Evolutionary conservation across 2,329 filamentous ascomycete species (phyloP).

Genomic region (Orbilia ellipsospora): DNA sequence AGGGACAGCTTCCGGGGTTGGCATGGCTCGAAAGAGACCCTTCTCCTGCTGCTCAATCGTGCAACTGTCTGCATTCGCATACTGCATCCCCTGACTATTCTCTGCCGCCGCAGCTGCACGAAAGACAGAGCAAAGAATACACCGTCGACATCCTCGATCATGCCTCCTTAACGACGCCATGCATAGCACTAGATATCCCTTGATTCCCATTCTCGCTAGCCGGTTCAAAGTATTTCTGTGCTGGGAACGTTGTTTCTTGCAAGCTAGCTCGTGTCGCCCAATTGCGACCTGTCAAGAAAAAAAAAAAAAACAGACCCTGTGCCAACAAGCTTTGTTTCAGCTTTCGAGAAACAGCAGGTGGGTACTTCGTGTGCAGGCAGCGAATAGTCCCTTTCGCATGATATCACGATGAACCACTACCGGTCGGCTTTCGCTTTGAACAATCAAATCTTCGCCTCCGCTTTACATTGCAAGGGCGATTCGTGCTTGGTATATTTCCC

Average conservation of each 20-base stretch:
- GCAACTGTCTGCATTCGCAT: too few relatives aligned
- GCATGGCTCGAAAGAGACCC: slow-evolving; percentile 1
- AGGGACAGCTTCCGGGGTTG: slow-evolving; percentile 37
- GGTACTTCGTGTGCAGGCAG: slow-evolving; percentile 19
- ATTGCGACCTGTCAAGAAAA: slow-evolving; percentile 3
- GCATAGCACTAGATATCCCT: too few relatives aligned
- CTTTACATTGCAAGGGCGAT: background rate
- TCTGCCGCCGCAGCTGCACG: too few relatives aligned
- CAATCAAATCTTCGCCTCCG: slow-evolving; percentile 14
- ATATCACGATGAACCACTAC: background rate
- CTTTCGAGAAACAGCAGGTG: slow-evolving; percentile 41
- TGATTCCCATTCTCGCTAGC: background rate
- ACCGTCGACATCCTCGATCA: too few relatives aligned
- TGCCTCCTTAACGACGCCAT: too few relatives aligned
- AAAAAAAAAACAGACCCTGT: background rate
- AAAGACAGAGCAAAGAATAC: background rate
- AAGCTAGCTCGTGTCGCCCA: slow-evolving; percentile 7
- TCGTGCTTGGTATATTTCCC: slow-evolving; percentile 36
- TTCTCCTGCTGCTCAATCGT: too few relatives aligned
- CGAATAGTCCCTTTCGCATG: slow-evolving; percentile 17
- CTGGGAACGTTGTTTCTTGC: background rate
- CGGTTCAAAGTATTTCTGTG: background rate
- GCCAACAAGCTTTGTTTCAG: slow-evolving; percentile 42
- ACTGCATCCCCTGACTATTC: too few relatives aligned
- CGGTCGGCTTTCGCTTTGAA: slow-evolving; percentile 6